Percentiles rank a stretch among this genome's conserved stretches.
These are phyloP conservation scores for Decorospora gaudefroyi DNA, from an alignment of 2,329 filamentous ascomycete genomes.

Conservation along the genomic window DNA sequence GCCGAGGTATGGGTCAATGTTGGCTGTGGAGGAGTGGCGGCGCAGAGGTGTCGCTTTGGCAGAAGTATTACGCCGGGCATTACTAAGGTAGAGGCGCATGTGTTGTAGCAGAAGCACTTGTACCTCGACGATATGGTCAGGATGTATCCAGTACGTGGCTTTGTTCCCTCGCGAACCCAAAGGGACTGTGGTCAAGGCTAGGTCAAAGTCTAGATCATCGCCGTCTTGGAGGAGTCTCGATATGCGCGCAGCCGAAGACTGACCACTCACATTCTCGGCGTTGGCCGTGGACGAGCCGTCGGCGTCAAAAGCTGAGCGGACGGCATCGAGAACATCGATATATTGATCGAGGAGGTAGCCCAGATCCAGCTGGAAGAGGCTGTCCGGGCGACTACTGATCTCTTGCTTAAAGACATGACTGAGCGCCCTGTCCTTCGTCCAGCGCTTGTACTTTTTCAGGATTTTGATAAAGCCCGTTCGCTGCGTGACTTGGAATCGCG, in stretches of 20 bases:
- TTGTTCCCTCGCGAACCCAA: constrained; percentile 53
- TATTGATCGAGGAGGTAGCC: constrained; percentile 56
- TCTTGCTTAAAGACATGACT: constrained; percentile 68
- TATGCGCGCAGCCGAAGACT: constrained; percentile 43
- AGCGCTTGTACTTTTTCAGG: constrained; percentile 86
- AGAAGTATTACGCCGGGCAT: constrained; percentile 23
- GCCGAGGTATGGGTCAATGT: constrained; percentile 31
- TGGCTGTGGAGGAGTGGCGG: constrained; percentile 32
- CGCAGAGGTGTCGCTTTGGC: constrained; percentile 30
- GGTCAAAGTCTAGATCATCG: constrained; percentile 55
- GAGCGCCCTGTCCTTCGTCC: constrained; percentile 73
- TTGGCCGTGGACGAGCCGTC: constrained; percentile 23
- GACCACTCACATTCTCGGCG: constrained; percentile 20
- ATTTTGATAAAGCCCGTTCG: constrained; percentile 79
- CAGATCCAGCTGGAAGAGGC: constrained; percentile 72
- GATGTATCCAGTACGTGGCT: constrained; percentile 60
- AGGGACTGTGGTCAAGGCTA: constrained; percentile 54
- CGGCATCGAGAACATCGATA: constrained; percentile 52
- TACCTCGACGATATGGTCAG: constrained; percentile 59
- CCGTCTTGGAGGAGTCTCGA: constrained; percentile 48
- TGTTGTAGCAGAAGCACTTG: constrained; percentile 58
- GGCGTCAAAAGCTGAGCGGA: constrained; percentile 52
- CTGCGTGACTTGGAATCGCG: constrained; percentile 74
- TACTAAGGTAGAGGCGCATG: constrained; percentile 49
- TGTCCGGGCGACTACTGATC: constrained; percentile 68